Percentiles rank a stretch among this genome's conserved stretches.
Evolutionary conservation across 257 asterid species (phyloP).

Genomic region (Solanum raphanifolium): DNA sequence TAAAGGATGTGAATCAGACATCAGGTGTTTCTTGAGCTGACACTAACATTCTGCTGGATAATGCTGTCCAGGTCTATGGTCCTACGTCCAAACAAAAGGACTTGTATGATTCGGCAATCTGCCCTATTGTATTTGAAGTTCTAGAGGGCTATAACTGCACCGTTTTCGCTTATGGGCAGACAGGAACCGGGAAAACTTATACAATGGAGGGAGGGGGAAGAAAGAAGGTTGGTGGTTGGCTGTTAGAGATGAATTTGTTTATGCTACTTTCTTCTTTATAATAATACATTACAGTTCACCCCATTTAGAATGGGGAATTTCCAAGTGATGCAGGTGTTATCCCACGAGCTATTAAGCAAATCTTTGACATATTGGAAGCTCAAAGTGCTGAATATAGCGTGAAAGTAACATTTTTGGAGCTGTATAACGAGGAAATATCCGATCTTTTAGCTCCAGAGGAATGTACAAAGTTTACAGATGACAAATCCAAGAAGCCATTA

Average conservation of each 20-base stretch:
- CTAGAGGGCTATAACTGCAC: constrained; percentile 98
- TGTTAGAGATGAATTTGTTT: neutral
- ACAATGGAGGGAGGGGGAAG: constrained; percentile 99
- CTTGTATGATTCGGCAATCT: constrained; percentile 73
- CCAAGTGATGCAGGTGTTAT: constrained; percentile 98
- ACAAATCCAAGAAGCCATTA: constrained; percentile 85
- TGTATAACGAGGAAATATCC: constrained; percentile 90
- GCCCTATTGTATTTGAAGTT: constrained; percentile 88
- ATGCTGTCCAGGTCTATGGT: constrained; percentile 68
- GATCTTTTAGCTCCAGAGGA: constrained; percentile 97
- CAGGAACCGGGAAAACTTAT: constrained; percentile 97
- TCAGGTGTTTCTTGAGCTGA: neutral
- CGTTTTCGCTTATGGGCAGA: constrained; percentile 98
- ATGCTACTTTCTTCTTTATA: neutral
- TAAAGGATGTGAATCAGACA: neutral
- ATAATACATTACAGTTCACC: constrained; percentile 13
- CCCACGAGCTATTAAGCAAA: constrained; percentile 95
- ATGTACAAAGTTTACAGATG: constrained; percentile 54
- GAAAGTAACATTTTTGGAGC: constrained; percentile 90
- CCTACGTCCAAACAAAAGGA: constrained; percentile 90
- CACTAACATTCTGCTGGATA: neutral
- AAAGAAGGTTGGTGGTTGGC: constrained; percentile 48
- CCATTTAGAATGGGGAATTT: constrained; percentile 79
- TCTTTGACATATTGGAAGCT: constrained; percentile 81
- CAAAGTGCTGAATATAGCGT: constrained; percentile 90